These are phyloP conservation scores for Erythrobasidium hasegawianum DNA, from an alignment of 1,284 basidiomycete genomes.

Conservation along the genomic window DNA sequence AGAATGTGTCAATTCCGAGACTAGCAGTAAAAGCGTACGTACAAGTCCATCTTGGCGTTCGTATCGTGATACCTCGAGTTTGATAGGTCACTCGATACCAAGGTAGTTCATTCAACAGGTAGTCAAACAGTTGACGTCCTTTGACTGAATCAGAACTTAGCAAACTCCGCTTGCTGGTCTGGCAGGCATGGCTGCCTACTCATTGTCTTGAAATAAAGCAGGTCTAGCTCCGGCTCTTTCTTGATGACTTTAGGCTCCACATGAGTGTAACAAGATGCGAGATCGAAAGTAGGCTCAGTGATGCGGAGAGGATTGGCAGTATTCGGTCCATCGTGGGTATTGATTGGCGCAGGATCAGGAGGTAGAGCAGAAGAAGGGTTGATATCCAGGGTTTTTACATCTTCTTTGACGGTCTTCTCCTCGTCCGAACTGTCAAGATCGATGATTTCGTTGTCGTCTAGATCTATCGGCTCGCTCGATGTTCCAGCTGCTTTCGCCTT, in stretches of 20 bases:
- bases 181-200: slow-evolving; percentile 10
- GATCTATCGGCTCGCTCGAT: slow-evolving; percentile 20
- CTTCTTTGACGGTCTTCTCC: background rate
- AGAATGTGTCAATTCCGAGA: no score
- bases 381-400: background rate
- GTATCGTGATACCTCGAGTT: slow-evolving; percentile 46
- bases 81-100: slow-evolving; percentile 49
- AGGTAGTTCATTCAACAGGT: slow-evolving; percentile 46
- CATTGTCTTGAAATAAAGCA: slow-evolving; percentile 32
- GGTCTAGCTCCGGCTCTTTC: slow-evolving; percentile 33
- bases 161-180: background rate
- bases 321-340: slow-evolving; percentile 3
- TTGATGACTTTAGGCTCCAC: slow-evolving; percentile 20
- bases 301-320: slow-evolving; percentile 23
- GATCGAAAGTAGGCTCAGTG: slow-evolving; percentile 27
- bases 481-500: background rate
- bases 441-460: slow-evolving; percentile 4
- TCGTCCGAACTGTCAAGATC: background rate
- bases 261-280: slow-evolving; percentile 3
- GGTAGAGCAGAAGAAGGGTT: no score
- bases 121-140: slow-evolving; percentile 42
- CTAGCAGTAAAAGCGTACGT: no score
- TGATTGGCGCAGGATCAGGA: background rate
- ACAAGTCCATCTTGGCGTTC: slow-evolving; percentile 49
- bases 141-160: background rate